Conservation (phyloP, 1,139 yeast species). For the Geotrichum macrosporum region DNA sequence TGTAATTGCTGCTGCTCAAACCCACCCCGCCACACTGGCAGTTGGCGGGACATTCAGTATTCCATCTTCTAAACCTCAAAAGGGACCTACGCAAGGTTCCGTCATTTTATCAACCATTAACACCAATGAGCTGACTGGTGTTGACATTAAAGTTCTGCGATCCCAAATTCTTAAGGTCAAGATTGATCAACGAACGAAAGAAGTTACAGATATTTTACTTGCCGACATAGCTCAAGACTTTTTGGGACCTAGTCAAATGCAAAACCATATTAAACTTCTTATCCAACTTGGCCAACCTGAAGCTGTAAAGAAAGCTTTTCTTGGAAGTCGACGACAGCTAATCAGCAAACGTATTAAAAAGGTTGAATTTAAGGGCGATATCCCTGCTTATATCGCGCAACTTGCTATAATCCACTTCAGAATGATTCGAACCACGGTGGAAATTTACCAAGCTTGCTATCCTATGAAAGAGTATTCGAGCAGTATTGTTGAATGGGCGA, state of each 20-base stretch:
- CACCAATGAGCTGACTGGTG: constrained; percentile 5
- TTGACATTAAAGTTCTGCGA: constrained; percentile 19
- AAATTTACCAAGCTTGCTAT: constrained; percentile 46
- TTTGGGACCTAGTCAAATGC: constrained; percentile 32
- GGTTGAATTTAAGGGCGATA: constrained; percentile 53
- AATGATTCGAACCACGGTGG: constrained; percentile 48
- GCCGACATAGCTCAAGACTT: constrained; percentile 38
- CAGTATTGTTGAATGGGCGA: constrained; percentile 64
- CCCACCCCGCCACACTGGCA: constrained; percentile 21
- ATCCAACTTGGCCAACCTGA: constrained; percentile 43
- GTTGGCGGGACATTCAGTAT: constrained; percentile 15
- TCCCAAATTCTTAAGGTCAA: constrained; percentile 27
- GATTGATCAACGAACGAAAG: constrained; percentile 33
- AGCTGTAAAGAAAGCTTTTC: constrained; percentile 47
- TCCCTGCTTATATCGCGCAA: constrained; percentile 53
- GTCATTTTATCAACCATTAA: background rate
- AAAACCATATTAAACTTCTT: constrained; percentile 41
- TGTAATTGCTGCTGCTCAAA: constrained; percentile 22
- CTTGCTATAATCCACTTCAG: constrained; percentile 59
- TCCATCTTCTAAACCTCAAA: background rate
- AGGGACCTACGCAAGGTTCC: constrained; percentile 7
- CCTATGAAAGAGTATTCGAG: constrained; percentile 34
- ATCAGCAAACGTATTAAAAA: constrained; percentile 46
- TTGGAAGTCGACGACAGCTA: constrained; percentile 45
- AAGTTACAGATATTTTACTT: constrained; percentile 32